phyloP scores from a whole-genome alignment of 495 filamentous ascomycete species.

The Talaromyces adpressus region DNA sequence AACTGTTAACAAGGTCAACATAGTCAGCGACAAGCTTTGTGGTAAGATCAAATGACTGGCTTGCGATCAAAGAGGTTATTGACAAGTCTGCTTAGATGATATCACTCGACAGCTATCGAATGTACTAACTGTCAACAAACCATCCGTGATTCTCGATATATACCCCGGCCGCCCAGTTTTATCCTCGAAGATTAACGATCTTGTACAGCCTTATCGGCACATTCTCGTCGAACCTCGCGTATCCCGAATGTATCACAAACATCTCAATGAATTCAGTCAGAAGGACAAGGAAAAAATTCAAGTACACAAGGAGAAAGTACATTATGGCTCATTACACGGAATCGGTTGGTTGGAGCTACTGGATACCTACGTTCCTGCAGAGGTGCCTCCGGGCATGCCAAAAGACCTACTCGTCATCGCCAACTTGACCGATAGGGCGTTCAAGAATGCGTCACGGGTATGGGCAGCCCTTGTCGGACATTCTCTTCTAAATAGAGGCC shows the following conservation, averaged over 20 bases:
- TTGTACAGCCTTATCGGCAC: conserved; percentile 69
- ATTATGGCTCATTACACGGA: background rate
- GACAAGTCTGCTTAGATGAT: conserved; percentile 26
- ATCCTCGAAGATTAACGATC: conserved; percentile 67
- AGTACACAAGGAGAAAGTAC: background rate
- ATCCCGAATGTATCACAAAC: conserved; percentile 37
- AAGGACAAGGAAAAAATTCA: conserved; percentile 7
- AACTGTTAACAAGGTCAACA: conserved; percentile 17
- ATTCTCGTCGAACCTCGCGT: conserved; percentile 65
- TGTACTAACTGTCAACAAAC: conserved; percentile 52
- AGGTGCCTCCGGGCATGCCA: conserved; percentile 33
- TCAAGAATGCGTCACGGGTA: conserved; percentile 17
- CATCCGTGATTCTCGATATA: conserved; percentile 78
- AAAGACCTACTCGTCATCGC: conserved; percentile 61
- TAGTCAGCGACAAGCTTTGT: conserved; percentile 55
- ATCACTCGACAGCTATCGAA: conserved; percentile 46
- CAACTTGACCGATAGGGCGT: conserved; percentile 34
- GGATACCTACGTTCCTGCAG: background rate
- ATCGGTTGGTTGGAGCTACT: conserved; percentile 5
- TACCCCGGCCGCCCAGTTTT: conserved; percentile 70
- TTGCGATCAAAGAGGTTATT: background rate
- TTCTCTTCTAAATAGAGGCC: conserved; percentile 48
- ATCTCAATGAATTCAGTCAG: conserved; percentile 57
- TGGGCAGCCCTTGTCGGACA: conserved; percentile 30
- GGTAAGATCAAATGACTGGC: conserved; percentile 31